Conservation (phyloP, 2,329 filamentous ascomycete genomes). For the Fusarium sp. region DNA sequence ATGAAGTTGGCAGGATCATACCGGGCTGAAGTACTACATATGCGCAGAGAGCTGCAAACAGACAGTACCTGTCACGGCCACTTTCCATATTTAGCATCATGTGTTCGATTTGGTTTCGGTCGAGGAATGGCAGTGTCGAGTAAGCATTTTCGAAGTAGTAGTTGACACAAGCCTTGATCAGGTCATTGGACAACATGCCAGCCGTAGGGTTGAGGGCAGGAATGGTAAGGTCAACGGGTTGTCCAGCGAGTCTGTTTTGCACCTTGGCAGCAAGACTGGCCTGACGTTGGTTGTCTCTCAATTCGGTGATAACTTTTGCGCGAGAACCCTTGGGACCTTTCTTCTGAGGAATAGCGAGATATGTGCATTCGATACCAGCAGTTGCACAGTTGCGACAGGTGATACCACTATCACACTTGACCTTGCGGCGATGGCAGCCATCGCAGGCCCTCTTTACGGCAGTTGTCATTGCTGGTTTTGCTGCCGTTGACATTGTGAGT, state of each 20-base stretch:
- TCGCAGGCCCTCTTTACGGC: constrained; percentile 73
- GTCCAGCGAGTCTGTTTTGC: constrained; percentile 66
- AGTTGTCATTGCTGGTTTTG: constrained; percentile 50
- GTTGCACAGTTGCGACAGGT: constrained; percentile 77
- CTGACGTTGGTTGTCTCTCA: constrained; percentile 74
- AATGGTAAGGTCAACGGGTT: constrained; percentile 56
- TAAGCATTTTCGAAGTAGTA: constrained; percentile 78
- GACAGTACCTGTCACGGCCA: constrained; percentile 70
- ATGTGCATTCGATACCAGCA: constrained; percentile 75
- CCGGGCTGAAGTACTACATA: constrained; percentile 77
- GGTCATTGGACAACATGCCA: constrained; percentile 68
- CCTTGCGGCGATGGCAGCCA: constrained; percentile 78
- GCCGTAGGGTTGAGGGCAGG: constrained; percentile 64
- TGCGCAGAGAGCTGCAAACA: constrained; percentile 71
- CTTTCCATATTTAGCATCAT: constrained; percentile 70
- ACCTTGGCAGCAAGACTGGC: constrained; percentile 71
- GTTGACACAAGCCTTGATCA: constrained; percentile 72
- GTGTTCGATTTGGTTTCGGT: constrained; percentile 66
- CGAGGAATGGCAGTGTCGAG: constrained; percentile 69
- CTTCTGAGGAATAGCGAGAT: constrained; percentile 79
- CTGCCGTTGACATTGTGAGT: not conserved
- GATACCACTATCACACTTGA: constrained; percentile 77
- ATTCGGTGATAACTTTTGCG: constrained; percentile 79
- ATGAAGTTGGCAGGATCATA: constrained; percentile 62
- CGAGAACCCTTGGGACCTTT: constrained; percentile 79